These are phyloP conservation scores for Pleurotus citrinopileatus DNA, from an alignment of 768 basidiomycete species.

Conservation along the genomic window DNA sequence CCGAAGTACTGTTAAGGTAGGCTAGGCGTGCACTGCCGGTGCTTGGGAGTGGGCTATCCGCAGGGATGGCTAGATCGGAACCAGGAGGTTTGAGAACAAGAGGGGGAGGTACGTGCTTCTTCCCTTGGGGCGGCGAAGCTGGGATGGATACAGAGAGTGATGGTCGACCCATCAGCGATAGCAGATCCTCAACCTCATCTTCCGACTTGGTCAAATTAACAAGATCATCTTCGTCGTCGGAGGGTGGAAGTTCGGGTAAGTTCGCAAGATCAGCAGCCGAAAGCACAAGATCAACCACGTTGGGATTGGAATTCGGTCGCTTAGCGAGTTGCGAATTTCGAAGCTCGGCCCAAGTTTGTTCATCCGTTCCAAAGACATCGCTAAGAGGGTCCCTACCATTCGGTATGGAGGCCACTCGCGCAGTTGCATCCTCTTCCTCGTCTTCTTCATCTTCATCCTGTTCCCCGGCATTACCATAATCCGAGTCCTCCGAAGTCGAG, in stretches of 20 bases:
- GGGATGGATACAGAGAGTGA: slow-evolving; percentile 35
- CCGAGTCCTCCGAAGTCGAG: slow-evolving; percentile 13
- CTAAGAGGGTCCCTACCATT: slow-evolving; percentile 47
- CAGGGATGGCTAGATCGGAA: slow-evolving; percentile 29
- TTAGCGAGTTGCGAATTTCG: slow-evolving; percentile 32
- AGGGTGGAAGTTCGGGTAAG: slow-evolving; percentile 20
- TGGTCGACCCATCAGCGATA: slow-evolving; percentile 38
- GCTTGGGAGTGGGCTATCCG: slow-evolving; percentile 34
- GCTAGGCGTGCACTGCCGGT: slow-evolving; percentile 38
- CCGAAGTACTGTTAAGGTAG: slow-evolving; percentile 37
- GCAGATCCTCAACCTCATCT: slow-evolving; percentile 39
- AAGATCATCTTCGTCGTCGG: slow-evolving; percentile 25
- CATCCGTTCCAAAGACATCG: slow-evolving; percentile 67
- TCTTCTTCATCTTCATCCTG: slow-evolving; percentile 30
- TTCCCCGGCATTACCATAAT: slow-evolving; percentile 30
- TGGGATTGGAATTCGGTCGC: slow-evolving; percentile 31
- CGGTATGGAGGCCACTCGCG: slow-evolving; percentile 31
- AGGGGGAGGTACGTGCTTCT: slow-evolving; percentile 56
- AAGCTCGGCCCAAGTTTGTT: slow-evolving; percentile 59
- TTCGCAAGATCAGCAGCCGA: slow-evolving; percentile 37
- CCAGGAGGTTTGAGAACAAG: slow-evolving; percentile 41
- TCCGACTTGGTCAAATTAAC: slow-evolving; percentile 32
- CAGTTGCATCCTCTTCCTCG: slow-evolving; percentile 38
- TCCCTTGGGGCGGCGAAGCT: slow-evolving; percentile 30
- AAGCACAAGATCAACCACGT: slow-evolving; percentile 52